Percentiles rank a stretch among this genome's conserved stretches.
phyloP scores from a whole-genome alignment of 1,284 basidiomycete genomes.

The Ceratobasidium theobromae region DNA sequence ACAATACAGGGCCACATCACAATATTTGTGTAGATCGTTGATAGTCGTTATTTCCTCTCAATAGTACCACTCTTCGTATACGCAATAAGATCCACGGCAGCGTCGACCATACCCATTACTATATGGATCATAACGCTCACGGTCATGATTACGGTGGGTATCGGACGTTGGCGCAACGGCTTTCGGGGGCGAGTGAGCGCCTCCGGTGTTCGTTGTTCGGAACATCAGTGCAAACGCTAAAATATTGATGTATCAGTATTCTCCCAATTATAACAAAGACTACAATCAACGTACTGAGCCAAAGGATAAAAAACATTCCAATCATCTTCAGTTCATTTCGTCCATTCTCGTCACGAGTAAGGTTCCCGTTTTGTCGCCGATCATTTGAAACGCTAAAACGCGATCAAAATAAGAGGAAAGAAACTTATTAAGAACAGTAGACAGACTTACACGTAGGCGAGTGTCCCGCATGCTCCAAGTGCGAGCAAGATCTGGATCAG shows the following conservation, averaged over 20 bases:
- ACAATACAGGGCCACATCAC: not conserved
- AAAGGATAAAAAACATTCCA: slow-evolving; percentile 27
- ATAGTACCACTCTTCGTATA: slow-evolving; percentile 29
- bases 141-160: not conserved
- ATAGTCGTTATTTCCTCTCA: not conserved
- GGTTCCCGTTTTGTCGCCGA: slow-evolving; percentile 20
- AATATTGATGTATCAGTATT: not conserved
- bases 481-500: slow-evolving; percentile 16
- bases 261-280: not conserved
- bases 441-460: slow-evolving; percentile 16
- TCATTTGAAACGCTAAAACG: slow-evolving; percentile 17
- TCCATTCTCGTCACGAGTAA: slow-evolving; percentile 2
- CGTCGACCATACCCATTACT: not conserved
- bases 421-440: not conserved
- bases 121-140: slow-evolving; percentile 7
- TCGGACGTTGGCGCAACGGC: slow-evolving; percentile 6
- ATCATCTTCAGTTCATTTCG: slow-evolving; percentile 29
- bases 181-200: not conserved
- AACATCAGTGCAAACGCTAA: slow-evolving; percentile 27
- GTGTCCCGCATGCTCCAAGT: slow-evolving; percentile 24
- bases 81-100: slow-evolving; percentile 24
- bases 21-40: not conserved
- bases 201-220: slow-evolving; percentile 12
- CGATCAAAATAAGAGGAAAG: not conserved
- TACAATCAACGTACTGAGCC: slow-evolving; percentile 25